Conservation (phyloP, 768 basidiomycete genomes). For the Candolleomyces eurysporus region DNA sequence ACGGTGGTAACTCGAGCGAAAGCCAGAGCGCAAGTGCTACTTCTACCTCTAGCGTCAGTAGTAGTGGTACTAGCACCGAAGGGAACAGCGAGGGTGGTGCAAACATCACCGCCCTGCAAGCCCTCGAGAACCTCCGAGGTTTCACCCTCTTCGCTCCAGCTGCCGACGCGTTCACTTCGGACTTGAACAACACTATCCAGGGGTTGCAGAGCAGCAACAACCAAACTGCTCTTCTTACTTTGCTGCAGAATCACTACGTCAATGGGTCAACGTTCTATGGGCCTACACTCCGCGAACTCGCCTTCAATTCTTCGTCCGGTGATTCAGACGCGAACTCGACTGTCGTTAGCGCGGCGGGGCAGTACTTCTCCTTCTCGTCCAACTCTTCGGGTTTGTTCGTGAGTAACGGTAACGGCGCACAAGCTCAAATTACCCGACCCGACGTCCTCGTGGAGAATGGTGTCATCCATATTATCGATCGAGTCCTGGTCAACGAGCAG, state of each 20-base stretch:
- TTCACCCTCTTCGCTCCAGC: constrained; percentile 69
- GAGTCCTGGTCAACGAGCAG: constrained; percentile 49
- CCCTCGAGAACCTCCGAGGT: constrained; percentile 41
- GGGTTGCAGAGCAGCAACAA: constrained; percentile 37
- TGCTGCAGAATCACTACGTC: constrained; percentile 63
- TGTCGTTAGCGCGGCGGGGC: constrained; percentile 55
- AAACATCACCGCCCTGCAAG: constrained; percentile 32
- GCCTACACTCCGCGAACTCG: constrained; percentile 30
- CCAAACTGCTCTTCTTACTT: constrained; percentile 36
- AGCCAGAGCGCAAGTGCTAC: too few species aligned
- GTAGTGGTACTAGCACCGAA: too few species aligned
- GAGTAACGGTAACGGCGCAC: constrained; percentile 27
- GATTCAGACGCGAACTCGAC: constrained; percentile 17
- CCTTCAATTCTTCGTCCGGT: constrained; percentile 8
- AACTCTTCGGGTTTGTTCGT: constrained; percentile 63
- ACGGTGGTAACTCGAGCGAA: not conserved
- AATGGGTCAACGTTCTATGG: constrained; percentile 71
- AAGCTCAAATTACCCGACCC: constrained; percentile 46
- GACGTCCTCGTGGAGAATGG: constrained; percentile 66
- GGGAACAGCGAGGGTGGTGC: constrained; percentile 18
- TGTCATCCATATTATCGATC: constrained; percentile 62
- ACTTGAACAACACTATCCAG: constrained; percentile 27
- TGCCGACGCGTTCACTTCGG: constrained; percentile 42
- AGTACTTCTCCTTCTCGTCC: constrained; percentile 44
- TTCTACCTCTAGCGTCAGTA: too few species aligned